Base-by-base conservation (phyloP, 768 basidiomycete species). In the Naganishia randhawae region DNA sequence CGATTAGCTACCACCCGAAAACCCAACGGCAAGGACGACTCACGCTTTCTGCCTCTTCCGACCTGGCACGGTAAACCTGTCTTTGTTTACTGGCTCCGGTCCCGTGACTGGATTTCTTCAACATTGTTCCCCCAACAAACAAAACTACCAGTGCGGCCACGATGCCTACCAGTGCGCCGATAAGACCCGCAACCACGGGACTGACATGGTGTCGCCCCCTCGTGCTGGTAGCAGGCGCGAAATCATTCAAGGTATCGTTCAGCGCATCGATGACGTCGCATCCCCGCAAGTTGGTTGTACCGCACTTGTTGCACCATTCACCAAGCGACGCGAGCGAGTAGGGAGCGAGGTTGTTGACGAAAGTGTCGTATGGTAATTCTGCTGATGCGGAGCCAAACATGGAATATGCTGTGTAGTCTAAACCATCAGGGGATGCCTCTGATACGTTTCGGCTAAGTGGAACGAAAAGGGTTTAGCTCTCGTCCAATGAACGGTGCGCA, bases 141-240 rank as follows among this genome's bases (percentile, higher is more conserved):
- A 69, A 16, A 11, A 69, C 19, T 29, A 65, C 32, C 31, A 42
- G 35, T 17, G 68, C 68, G 25, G 75, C 37, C 6, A 74, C 67
- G 51, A 75, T 42, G 1, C 74, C 74, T 7, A 77, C 70, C 35
- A 71, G 37, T 0, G 73, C 73, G 14, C 76, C 76, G 52, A 77
- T 77, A 45, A 76, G 68, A 14, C 76, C 72, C 19, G 71, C 63
- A n/a, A 74, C 73, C 35, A 74, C 67, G 13, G 72, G 71, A n/a
- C 71, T 71, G 33, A 73, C 71, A n/a, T 72, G 62, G 1, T 71
- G 67, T 10, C 29, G 69, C 39, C 67, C 69, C 27, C 25, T 50
- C 6, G 61, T 70, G 10, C 64, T 71, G 35, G 73, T 69, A 50
- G 66, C 66, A 50, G 22, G 32, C 48, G n/a, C 52, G 50, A 35